These are phyloP conservation scores for Vitis rotundifolia DNA, from an alignment of 164 flowering plant genomes.

Conservation along the genomic window DNA sequence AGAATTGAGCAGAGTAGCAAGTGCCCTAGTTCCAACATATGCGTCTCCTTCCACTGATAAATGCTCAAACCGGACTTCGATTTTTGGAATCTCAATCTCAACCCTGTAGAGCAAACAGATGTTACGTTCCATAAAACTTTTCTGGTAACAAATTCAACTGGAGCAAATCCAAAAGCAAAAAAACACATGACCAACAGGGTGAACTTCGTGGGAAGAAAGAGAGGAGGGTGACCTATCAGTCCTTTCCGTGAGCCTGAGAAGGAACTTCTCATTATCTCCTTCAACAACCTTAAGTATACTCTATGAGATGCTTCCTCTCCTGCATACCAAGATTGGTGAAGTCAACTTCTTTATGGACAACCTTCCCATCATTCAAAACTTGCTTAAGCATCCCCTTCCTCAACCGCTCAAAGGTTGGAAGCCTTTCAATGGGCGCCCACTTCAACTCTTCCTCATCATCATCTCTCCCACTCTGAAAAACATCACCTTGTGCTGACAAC, in stretches of 20 bases:
- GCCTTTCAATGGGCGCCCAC: slow-evolving; percentile 78
- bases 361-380: slow-evolving; percentile 40
- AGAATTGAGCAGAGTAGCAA: slow-evolving; percentile 61
- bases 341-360: slow-evolving; percentile 49
- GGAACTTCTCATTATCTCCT: slow-evolving; percentile 53
- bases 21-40: slow-evolving; percentile 59
- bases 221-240: slow-evolving; percentile 43
- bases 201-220: not conserved
- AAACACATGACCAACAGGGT: not conserved
- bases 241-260: slow-evolving; percentile 40
- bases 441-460: slow-evolving; percentile 69
- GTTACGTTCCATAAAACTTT: not conserved
- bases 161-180: not conserved
- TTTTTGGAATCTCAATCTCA: slow-evolving; percentile 58
- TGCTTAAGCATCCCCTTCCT: slow-evolving; percentile 42
- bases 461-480: slow-evolving; percentile 18
- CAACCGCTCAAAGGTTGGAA: slow-evolving; percentile 64
- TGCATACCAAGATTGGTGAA: slow-evolving; percentile 37
- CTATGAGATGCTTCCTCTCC: slow-evolving; percentile 50
- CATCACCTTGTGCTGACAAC: slow-evolving; percentile 17
- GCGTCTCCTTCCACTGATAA: slow-evolving; percentile 58
- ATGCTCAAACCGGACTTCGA: slow-evolving; percentile 63
- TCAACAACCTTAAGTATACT: slow-evolving; percentile 46
- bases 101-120: slow-evolving; percentile 36
- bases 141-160: not conserved